Base-by-base conservation (phyloP, 2,329 filamentous ascomycete species). In the Rhexocercosporidium sp. region DNA sequence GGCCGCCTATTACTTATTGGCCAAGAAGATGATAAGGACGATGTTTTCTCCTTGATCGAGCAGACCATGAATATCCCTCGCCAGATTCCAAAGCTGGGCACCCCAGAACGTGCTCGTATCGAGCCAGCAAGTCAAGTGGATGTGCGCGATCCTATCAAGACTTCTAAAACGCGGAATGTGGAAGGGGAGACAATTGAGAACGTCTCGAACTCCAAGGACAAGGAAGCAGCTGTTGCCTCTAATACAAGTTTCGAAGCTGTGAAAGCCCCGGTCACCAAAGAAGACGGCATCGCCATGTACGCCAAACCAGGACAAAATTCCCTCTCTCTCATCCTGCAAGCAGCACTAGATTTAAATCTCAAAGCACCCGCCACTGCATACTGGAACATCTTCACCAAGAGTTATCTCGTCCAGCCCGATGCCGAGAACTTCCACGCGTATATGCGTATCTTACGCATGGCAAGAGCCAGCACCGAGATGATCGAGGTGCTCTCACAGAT, bases 11-110 rank as follows among this genome's bases (percentile, higher is more conserved):
- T 98, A n/a, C 80, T 94, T 25, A 81, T 90, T 59, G 88, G 91
- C 18, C 81, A 84, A 12, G 82, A 86, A 20, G 79, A 83, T 59
- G 90, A 96, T 72, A 89, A 86, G 78, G 87, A 91, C 69, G 88
- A 93, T 73, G 82, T 97, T 1, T 84, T 97, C 25, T 86, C 87
- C 46, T 82, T 97, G 22, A 79, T 96, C n/a, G 85, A 93, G 71
- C 90, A 97, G 79, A 92, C 93, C 0, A 94, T 95, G 88, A 86
- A 88, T 56, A 85, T 97, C 49, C 87, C 90, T 39, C 86, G 88
- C 61, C 76, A 81, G 71, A 20, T 75, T 1, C 72, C 72, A 14
- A 67, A 61, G 59, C 56, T 65, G 14, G 70, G 59, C 22, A 68
- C 66, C 18, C 22, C n/a, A 56, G 66, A 65, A 20, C 69, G 65